Evolutionary conservation across 257 asterid genomes (phyloP), one percentile per base, ranked within the genome.

Genomic region (Primulina huaijiensis): DNA sequence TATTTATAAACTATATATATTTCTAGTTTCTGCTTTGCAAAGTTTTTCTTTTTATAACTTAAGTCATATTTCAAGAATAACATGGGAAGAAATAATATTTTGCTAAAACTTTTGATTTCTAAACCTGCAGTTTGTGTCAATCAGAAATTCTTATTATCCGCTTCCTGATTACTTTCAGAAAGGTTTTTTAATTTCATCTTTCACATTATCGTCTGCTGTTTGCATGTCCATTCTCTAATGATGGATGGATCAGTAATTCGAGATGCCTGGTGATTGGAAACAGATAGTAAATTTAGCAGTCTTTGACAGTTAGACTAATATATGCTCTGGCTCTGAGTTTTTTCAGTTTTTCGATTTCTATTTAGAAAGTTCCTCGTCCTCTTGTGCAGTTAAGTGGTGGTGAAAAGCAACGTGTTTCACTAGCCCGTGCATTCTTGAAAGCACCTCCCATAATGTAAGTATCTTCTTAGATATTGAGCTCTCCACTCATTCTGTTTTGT

Each of bases 351-450:
- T 30, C 43, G 34, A 60, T 71, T 12, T 71, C 29, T 55, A 19
- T 66, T 35, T 55, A 14, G 57, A 67, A 59, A 65, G 63, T 35
- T 65, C 34, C 34, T 31, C 50, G 62, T 70, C 77, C 70, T 50
- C 72, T 79, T 68, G 29, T 84, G 84, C 91, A 94, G 99, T 86
- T 94, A 77, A 94, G 99, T 68, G 99, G 99, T 50, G 99, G 99
- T 56, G 99, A 94, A 80, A 94, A 94, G 88, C 99, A 94, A 85
- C 82, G 99, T 68, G 96, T 94, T 74, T 92, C 99, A 74, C 91
- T 94, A 66, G 99, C 99, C 56, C 96, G 99, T 65, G 89, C 99
- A 73, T 91, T 94, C 84, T 80, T 94, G 82, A 94, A 94, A 89
- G 90, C 96, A 35, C 97, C 97, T 75, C 84, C 95, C 0, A 82